Conservation (phyloP, 1,284 basidiomycete species). For the Papiliotrema flavescens region DNA sequence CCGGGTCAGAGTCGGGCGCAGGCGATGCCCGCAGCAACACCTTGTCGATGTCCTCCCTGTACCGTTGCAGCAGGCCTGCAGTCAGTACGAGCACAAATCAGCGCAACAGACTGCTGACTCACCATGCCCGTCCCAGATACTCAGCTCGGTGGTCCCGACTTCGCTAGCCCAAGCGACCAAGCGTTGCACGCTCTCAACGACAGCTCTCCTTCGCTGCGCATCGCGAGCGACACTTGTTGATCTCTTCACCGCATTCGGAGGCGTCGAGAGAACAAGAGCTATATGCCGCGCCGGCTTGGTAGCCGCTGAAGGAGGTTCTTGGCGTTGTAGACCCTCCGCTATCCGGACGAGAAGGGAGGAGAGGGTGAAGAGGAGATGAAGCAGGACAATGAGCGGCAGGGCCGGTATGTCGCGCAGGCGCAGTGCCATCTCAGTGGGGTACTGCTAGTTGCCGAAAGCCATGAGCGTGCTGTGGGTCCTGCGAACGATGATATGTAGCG, state of each 20-base stretch:
- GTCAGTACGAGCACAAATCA: too few species aligned
- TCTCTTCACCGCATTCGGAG: background rate
- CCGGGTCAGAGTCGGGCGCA: background rate
- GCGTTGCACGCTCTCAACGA: constrained; percentile 17
- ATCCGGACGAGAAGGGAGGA: constrained; percentile 19
- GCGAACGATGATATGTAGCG: too few species aligned
- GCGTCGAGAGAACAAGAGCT: background rate
- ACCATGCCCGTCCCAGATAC: constrained; percentile 24
- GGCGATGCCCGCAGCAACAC: background rate
- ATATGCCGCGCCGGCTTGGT: background rate
- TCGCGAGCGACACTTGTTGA: background rate
- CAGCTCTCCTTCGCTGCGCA: background rate
- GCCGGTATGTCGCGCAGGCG: background rate
- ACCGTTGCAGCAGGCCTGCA: background rate
- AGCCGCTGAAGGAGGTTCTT: too few species aligned
- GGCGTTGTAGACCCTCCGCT: constrained; percentile 4
- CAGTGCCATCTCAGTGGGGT: background rate
- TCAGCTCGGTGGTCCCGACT: constrained; percentile 19
- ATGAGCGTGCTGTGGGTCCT: too few species aligned
- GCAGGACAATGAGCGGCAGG: constrained; percentile 15
- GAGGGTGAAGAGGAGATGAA: constrained; percentile 21
- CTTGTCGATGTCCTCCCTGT: background rate
- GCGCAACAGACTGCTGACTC: too few species aligned
- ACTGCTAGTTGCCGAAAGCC: too few species aligned
- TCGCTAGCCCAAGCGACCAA: constrained; percentile 20